Evolutionary conservation across 345 rosid species (phyloP).

Genomic region (Hibiscus syriacus): DNA sequence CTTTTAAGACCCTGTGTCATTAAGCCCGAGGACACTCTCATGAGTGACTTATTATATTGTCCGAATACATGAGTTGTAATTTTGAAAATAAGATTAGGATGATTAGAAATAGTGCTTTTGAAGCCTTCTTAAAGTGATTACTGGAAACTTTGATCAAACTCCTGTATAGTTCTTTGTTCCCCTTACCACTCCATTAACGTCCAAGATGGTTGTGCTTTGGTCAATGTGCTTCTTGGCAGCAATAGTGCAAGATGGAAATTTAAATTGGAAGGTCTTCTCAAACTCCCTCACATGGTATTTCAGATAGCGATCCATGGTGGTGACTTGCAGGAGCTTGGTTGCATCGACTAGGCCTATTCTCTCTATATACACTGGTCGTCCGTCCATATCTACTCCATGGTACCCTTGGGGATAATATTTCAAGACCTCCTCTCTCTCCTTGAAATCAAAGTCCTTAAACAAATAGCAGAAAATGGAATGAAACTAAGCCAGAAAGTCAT

Average conservation of each 20-base stretch:
- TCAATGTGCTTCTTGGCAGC: conserved; percentile 82
- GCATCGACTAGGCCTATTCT: conserved; percentile 79
- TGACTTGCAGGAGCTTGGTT: conserved; percentile 85
- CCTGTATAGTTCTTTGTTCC: no score
- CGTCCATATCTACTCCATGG: conserved; percentile 92
- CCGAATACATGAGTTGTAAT: not conserved
- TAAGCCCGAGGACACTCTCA: not conserved
- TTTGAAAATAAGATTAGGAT: not conserved
- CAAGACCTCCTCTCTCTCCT: conserved; percentile 56
- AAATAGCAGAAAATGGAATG: conserved; percentile 5
- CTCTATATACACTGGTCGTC: conserved; percentile 85
- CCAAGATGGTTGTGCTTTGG: conserved; percentile 92
- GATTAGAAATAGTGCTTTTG: not conserved
- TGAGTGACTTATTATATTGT: not conserved
- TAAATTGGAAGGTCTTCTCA: conserved; percentile 63
- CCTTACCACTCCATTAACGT: conserved; percentile 98
- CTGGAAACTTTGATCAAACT: not conserved
- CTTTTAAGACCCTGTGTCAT: conserved; percentile 69
- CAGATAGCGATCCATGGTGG: conserved; percentile 84
- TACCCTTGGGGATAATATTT: conserved; percentile 84
- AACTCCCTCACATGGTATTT: conserved; percentile 90
- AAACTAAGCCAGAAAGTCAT: not conserved
- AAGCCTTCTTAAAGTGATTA: not conserved
- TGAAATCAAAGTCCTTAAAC: conserved; percentile 69
- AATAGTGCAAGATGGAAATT: conserved; percentile 84